These are phyloP conservation scores for Grosmannia huntii DNA, from an alignment of 2,329 filamentous ascomycete genomes.

Conservation along the genomic window DNA sequence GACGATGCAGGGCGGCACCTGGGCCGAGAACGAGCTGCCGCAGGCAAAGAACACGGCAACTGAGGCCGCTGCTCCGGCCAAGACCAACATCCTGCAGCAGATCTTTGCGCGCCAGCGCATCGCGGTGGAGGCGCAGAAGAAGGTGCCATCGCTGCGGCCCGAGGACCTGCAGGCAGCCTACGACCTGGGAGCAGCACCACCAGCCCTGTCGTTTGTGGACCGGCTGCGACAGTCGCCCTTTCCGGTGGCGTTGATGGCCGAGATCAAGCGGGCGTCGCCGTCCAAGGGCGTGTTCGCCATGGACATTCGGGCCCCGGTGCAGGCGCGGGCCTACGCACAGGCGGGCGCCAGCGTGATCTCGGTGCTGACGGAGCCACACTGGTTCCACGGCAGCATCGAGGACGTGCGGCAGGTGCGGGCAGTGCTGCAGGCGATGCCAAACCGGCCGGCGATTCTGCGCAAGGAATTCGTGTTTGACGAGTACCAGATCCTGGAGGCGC, in stretches of 20 bases:
- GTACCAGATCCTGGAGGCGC: conserved; percentile 92
- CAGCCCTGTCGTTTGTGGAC: conserved; percentile 66
- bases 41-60: conserved; percentile 17
- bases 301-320: conserved; percentile 73
- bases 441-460: conserved; percentile 78
- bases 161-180: conserved; percentile 79
- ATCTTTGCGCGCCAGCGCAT: conserved; percentile 77
- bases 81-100: conserved; percentile 70
- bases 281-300: conserved; percentile 92
- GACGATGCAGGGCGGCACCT: conserved; percentile 76
- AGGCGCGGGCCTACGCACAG: conserved; percentile 82
- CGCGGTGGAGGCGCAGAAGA: conserved; percentile 67
- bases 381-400: conserved; percentile 98
- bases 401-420: conserved; percentile 79
- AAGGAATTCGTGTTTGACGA: conserved; percentile 98
- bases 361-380: conserved; percentile 95
- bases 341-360: conserved; percentile 95
- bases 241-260: conserved; percentile 86
- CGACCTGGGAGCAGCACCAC: conserved; percentile 70
- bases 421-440: conserved; percentile 80
- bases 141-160: conserved; percentile 71
- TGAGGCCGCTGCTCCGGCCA: neutral
- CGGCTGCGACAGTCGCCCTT: conserved; percentile 73
- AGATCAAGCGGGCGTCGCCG: conserved; percentile 92
- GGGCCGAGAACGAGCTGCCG: conserved; percentile 63